These are phyloP conservation scores for Aspergillus eucalypticola DNA, from an alignment of 2,329 filamentous ascomycete species.

Conservation along the genomic window DNA sequence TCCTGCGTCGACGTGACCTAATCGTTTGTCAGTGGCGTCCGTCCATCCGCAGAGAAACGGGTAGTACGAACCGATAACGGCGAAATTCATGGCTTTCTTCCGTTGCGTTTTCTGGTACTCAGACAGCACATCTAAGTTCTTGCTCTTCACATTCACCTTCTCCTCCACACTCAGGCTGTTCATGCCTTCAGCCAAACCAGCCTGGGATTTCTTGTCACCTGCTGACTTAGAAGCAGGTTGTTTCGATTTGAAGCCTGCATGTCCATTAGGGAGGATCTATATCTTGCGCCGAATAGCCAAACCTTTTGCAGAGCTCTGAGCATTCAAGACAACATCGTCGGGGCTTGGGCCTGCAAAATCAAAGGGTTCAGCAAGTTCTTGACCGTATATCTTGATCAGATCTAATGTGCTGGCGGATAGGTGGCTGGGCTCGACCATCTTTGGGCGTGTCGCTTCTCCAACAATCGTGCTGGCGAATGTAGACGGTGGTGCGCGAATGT, in stretches of 20 bases:
- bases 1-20: slow-evolving; percentile 93
- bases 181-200: slow-evolving; percentile 50
- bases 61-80: slow-evolving; percentile 75
- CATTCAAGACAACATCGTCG: slow-evolving; percentile 83
- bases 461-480: slow-evolving; percentile 52
- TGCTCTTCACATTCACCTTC: slow-evolving; percentile 60
- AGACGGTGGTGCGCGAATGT: slow-evolving; percentile 51
- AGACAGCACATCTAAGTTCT: slow-evolving; percentile 79
- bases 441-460: slow-evolving; percentile 30
- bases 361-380: slow-evolving; percentile 46
- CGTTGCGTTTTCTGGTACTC: slow-evolving; percentile 74
- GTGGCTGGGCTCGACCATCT: slow-evolving; percentile 36
- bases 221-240: slow-evolving; percentile 43
- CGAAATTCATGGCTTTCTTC: slow-evolving; percentile 85
- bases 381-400: slow-evolving; percentile 41
- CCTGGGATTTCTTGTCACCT: slow-evolving; percentile 44
- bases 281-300: slow-evolving; percentile 53
- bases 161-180: slow-evolving; percentile 53
- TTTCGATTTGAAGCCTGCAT: slow-evolving; percentile 48
- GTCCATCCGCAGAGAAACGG: slow-evolving; percentile 17
- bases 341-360: slow-evolving; percentile 84
- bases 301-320: slow-evolving; percentile 77
- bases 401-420: slow-evolving; percentile 34
- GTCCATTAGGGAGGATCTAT: slow-evolving; percentile 41
- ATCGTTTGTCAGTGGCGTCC: slow-evolving; percentile 19